These are phyloP conservation scores for Collybia sp. DNA, from an alignment of 768 basidiomycete genomes.

Conservation along the genomic window DNA sequence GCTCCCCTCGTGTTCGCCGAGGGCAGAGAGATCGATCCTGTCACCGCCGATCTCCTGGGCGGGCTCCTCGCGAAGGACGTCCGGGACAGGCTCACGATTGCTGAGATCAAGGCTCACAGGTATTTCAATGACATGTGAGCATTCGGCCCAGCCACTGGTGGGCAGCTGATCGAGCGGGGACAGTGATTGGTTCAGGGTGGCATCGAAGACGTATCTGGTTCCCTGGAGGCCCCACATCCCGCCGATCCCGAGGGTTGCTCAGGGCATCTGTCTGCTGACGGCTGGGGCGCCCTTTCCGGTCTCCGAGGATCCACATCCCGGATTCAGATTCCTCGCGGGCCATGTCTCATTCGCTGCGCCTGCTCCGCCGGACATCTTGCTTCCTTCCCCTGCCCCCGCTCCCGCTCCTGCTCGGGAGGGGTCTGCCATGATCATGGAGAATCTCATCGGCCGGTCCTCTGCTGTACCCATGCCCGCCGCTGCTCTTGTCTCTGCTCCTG, in stretches of 20 bases:
- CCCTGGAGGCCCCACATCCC: constrained; percentile 7
- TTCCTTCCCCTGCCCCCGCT: no score
- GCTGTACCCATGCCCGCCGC: no score
- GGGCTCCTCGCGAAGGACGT: constrained; percentile 1
- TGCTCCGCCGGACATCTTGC: no score
- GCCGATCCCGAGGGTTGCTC: constrained; percentile 4
- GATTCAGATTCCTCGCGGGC: no score
- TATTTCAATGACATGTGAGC: constrained; percentile 2
- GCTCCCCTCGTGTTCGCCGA: not conserved
- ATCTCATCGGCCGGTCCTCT: no score
- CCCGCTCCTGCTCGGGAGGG: no score
- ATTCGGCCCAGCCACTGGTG: not conserved
- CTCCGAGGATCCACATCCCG: no score
- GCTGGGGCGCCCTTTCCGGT: no score
- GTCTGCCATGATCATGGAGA: no score
- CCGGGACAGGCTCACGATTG: not conserved
- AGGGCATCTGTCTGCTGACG: not conserved
- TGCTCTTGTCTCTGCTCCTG: no score
- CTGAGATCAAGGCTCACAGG: constrained; percentile 3
- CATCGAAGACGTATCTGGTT: constrained; percentile 1
- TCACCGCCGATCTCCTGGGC: not conserved
- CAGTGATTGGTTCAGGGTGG: constrained; percentile 9
- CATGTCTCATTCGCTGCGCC: no score
- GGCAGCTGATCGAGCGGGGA: not conserved
- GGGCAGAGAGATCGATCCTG: not conserved